Evolutionary conservation across 345 rosid species (phyloP), one percentile per base, ranked within the genome.

Genomic region (Acer saccharum): DNA sequence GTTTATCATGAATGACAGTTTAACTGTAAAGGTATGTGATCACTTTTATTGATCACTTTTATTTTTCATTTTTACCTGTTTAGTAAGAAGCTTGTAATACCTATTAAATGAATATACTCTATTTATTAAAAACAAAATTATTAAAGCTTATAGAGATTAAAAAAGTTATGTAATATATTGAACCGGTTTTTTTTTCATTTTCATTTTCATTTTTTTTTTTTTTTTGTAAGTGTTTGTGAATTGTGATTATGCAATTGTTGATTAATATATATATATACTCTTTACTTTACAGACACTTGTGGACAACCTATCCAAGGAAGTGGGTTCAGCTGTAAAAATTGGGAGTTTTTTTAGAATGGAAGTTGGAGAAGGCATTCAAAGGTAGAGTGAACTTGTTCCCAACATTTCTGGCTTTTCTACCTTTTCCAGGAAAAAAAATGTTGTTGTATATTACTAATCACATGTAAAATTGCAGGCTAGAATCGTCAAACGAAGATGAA

Each of bases 331-430:
- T 0, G 98, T 96, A 84, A 92, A 87, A 87, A 86, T 96, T 78
- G 81, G 90, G 71, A 85, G 73, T 81, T 96, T 94, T 84, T 88
- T 92, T 75, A 89, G 99, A 88, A 91, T 96, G 82, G 97, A 96
- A 83, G 98, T 94, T 76, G 99, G 99, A 72, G 99, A 96, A 88
- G 98, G 98, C 88, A 84, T 92, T 81, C 86, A 89, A 82, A 92
- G 97, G 99, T 96, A 87, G 68, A 54, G 74, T 54, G 20, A 72
- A 63, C 57, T 11, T 35, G 69, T 79, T 21, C 25, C 17, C 14
- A 17, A 43, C 17, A 52, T 54, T 16, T 60, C 8, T 18, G 13
- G 17, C 17, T 77, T 50, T 9, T 67, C 72, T 52, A 77, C 41
- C 55, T 44, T 65, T 78, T 41, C 58, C 17, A 16, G 21, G 65